These are phyloP conservation scores for Jaltomata sinuosa DNA, from an alignment of 257 asterid genomes.

Conservation along the genomic window DNA sequence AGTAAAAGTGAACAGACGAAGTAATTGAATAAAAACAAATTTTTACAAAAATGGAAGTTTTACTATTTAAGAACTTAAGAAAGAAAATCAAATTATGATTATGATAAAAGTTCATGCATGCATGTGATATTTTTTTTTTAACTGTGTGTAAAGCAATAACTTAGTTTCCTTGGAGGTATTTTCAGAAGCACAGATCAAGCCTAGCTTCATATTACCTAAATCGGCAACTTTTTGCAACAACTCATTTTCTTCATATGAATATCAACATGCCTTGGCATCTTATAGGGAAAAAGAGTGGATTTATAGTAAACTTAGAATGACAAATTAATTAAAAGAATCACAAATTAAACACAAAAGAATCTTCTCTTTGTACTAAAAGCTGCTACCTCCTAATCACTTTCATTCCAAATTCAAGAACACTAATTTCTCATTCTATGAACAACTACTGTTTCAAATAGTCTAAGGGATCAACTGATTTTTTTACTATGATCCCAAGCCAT, in stretches of 20 bases:
- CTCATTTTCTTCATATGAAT: background rate
- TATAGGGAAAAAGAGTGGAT: conserved; percentile 11
- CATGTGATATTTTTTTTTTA: too few relatives aligned
- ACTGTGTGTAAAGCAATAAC: too few relatives aligned
- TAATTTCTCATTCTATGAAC: background rate
- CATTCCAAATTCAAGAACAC: background rate
- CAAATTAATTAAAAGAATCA: conserved; percentile 16
- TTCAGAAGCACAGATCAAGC: too few relatives aligned
- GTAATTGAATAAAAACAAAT: too few relatives aligned
- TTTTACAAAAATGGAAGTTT: too few relatives aligned
- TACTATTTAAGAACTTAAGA: too few relatives aligned
- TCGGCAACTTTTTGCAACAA: too few relatives aligned
- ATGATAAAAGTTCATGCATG: too few relatives aligned
- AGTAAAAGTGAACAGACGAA: too few relatives aligned
- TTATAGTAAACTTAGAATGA: conserved; percentile 30
- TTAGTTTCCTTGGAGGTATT: too few relatives aligned
- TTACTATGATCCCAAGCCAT: conserved; percentile 41
- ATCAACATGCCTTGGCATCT: background rate
- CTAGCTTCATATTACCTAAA: too few relatives aligned
- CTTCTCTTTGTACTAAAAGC: conserved; percentile 12
- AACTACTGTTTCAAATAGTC: background rate
- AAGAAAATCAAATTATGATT: too few relatives aligned
- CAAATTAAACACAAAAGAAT: conserved; percentile 55
- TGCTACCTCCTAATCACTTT: background rate
- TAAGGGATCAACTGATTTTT: background rate